A percentile compares a stretch with the other conserved stretches of the same genome.
These are phyloP conservation scores for Aquilaria malaccensis DNA, from an alignment of 345 rosid species.

Conservation along the genomic window DNA sequence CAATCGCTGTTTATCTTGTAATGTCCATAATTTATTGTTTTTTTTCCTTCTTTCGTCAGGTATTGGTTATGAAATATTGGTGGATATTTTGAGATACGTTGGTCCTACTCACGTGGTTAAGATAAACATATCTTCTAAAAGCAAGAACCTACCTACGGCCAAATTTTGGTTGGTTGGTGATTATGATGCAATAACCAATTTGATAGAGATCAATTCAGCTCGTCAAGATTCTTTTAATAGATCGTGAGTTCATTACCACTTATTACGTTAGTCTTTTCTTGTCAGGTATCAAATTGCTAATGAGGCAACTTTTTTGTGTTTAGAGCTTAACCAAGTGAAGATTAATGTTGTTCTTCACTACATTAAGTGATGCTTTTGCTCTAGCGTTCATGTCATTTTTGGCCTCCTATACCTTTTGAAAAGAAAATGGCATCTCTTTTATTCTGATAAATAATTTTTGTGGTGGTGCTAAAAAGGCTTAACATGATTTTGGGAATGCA, in stretches of 20 bases:
- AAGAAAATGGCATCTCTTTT: background rate
- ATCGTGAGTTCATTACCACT: conserved; percentile 46
- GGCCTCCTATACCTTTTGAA: background rate
- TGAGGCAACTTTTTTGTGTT: no score
- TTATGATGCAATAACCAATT: conserved; percentile 28
- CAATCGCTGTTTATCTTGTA: background rate
- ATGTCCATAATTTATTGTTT: background rate
- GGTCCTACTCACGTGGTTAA: conserved; percentile 83
- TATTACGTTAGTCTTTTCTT: conserved; percentile 1
- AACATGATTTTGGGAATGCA: background rate
- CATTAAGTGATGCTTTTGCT: no score
- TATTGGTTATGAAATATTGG: conserved; percentile 83
- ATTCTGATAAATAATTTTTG: conserved; percentile 3
- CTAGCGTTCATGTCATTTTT: no score
- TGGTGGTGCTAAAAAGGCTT: background rate
- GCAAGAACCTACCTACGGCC: conserved; percentile 77
- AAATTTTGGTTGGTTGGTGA: conserved; percentile 63
- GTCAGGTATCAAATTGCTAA: background rate
- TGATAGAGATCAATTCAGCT: conserved; percentile 71
- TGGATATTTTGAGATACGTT: conserved; percentile 58
- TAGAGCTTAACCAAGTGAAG: no score
- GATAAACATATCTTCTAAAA: conserved; percentile 57
- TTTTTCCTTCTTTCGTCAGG: conserved; percentile 33
- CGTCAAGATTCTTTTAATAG: conserved; percentile 53
- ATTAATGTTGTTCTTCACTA: no score